Base-by-base conservation (phyloP, 2,329 filamentous ascomycete genomes). In the Eutypa lata region DNA sequence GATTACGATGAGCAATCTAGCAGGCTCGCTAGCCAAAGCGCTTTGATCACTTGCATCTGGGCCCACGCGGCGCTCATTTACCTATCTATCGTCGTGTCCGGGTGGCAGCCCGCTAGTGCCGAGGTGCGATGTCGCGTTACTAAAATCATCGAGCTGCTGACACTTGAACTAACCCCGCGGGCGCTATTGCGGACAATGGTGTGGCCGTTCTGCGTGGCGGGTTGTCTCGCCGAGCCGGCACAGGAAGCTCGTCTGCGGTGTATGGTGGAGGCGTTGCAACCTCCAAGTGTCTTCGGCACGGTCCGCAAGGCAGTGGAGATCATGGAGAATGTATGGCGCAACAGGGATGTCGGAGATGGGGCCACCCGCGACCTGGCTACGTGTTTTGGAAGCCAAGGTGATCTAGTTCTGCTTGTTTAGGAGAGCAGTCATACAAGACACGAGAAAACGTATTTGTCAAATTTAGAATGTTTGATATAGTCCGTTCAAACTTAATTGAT, bases 11-110 rank as follows among this genome's bases (percentile, higher is more conserved):
- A n/a, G n/a, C n/a, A n/a, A n/a, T n/a, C n/a, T n/a, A n/a, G n/a
- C 52, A 19, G 45, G n/a, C 22, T 40, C n/a, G 47, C 48, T 14
- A 22, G 28, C 43, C 54, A 62, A 26, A 50, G 21, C 24, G 6
- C 49, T 2, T 13, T 62, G n/a, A 60, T 61, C 11, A 66, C 69
- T 8, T 67, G 68, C 14, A 72, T 79, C 42, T 81, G 78, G 79
- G 73, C 75, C 1, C 71, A 78, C 44, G 77, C 76, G 1, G 68
- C 74, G 0, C 65, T 78, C 2, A 71, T 73, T 7, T 81, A 81
- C 53, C 71, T 81, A 13, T 65, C 70, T 13, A 73, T 79, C 3
- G 76, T 81, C 19, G 68, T 79, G 3, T 73, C 71, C 1, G 79
- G 78, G 3, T 81, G 77, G 78, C 76, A 79, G 54, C 77, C 77